phyloP scores from a whole-genome alignment of 2,329 filamentous ascomycete genomes.

The Aureobasidium namibiae region DNA sequence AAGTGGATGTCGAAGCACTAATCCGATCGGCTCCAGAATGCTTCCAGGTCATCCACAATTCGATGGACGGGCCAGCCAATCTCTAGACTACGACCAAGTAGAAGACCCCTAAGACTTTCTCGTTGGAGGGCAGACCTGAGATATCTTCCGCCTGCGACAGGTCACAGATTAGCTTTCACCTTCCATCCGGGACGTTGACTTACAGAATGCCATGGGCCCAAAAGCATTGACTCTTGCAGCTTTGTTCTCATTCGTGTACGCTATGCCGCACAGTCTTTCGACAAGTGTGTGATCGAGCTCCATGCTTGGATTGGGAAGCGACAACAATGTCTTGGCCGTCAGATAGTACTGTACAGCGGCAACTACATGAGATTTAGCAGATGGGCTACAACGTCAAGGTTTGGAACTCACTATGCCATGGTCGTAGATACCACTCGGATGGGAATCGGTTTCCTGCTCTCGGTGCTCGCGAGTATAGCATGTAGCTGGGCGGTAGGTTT shows the following conservation, averaged over 20 bases:
- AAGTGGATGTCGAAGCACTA: neutral
- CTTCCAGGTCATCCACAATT: neutral
- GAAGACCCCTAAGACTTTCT: neutral
- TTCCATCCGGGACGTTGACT: neutral
- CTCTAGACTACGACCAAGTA: neutral
- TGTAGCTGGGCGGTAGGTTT: conserved; percentile 25
- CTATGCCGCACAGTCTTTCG: neutral
- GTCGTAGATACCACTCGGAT: conserved; percentile 32
- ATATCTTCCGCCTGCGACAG: neutral
- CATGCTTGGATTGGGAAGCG: neutral
- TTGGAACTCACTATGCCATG: conserved; percentile 34
- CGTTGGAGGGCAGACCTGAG: neutral
- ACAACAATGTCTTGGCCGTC: neutral
- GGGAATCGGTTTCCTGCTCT: conserved; percentile 26
- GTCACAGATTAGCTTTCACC: neutral
- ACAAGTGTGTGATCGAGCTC: neutral
- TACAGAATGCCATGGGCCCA: conserved; percentile 6
- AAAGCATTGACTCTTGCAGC: conserved; percentile 9
- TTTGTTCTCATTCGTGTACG: neutral
- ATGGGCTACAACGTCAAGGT: neutral
- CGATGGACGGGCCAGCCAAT: conserved; percentile 1
- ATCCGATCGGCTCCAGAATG: neutral
- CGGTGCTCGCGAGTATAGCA: conserved; percentile 25
- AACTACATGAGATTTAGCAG: neutral
- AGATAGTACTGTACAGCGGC: conserved; percentile 1